Base-by-base conservation (phyloP, 2,329 filamentous ascomycete species). In the Rachicladosporium sp. region DNA sequence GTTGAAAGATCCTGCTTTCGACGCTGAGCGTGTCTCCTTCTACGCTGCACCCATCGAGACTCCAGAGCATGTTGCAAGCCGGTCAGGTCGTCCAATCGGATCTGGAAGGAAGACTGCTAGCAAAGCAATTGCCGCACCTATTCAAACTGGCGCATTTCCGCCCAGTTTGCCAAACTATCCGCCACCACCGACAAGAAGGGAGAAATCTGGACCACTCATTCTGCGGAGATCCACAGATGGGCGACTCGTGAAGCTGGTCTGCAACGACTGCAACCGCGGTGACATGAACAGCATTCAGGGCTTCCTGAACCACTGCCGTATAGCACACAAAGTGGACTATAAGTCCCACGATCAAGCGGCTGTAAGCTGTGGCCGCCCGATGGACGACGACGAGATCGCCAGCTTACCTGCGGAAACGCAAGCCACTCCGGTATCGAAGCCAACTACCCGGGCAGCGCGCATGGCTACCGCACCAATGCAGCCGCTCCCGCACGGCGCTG, bases 231-330 rank as follows among this genome's bases (percentile, higher is more conserved):
- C 82, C 39, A 74, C 71, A 12, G 88, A 96, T 62, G 84, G 84
- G 41, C 73, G 84, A 55, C 78, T 80, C 47, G 89, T 96, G 47
- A 93, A 93, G 63, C 73, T 96, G 36, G 81, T 93, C 46, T 98
- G 91, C 67, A 66, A 65, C 32, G 82, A 91, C 59, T 96, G 91
- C 62, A 73, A 86, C 36, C 75, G 89, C 47, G 84, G 86, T 58
- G 85, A 95, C 60, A 96, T 96, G 56, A 88, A 82, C 41, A 96
- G 88, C 65, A 93, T 88, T 0, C 91, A 96, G 61, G 91, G 91
- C n/a, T 96, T 96, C 64, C 91, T 98, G 66, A 98, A 98, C 57
- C 91, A 98, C 58, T 96, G 89, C 59, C 86, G 91, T 42, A 96
- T 98, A 52, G 87, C 88, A 19, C 91, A 98, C 64, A 83, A 82